phyloP scores from a whole-genome alignment of 106 monocot species.

The Ottelia alismoides region DNA sequence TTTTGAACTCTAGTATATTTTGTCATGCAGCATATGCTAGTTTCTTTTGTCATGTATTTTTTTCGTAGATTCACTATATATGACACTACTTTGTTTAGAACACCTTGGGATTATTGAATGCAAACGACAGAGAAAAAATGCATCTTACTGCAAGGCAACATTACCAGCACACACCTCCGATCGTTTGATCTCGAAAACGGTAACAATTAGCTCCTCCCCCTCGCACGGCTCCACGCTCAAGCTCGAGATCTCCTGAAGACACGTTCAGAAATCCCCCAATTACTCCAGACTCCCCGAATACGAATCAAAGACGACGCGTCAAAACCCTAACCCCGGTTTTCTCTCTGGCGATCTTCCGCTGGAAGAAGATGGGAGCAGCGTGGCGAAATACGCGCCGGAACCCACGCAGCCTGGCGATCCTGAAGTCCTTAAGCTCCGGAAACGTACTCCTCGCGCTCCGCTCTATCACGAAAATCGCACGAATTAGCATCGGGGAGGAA shows the following conservation, averaged over 20 bases:
- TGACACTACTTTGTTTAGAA: too few species aligned
- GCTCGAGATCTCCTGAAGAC: conserved; percentile 84
- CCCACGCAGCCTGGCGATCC: conserved; percentile 49
- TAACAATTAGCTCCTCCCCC: conserved; percentile 67
- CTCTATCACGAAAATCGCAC: conserved; percentile 23
- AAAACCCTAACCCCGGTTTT: conserved; percentile 71
- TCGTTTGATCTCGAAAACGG: conserved; percentile 74
- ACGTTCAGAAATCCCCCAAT: background rate
- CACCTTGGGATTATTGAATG: too few species aligned
- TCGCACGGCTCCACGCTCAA: conserved; percentile 91
- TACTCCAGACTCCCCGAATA: too few species aligned
- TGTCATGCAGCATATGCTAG: too few species aligned
- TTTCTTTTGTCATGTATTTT: too few species aligned
- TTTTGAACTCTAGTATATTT: too few species aligned
- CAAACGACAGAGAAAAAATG: too few species aligned
- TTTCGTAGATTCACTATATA: too few species aligned
- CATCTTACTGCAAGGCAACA: too few species aligned
- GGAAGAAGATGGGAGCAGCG: conserved; percentile 84
- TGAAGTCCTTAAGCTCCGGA: conserved; percentile 67
- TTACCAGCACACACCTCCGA: conserved; percentile 49
- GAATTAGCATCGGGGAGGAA: background rate
- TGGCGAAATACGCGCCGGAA: conserved; percentile 94
- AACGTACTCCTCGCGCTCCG: conserved; percentile 94
- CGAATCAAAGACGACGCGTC: too few species aligned
- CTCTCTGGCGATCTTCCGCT: conserved; percentile 74